Conservation (phyloP, 345 rosid genomes). For the Noccaea caerulescens region DNA sequence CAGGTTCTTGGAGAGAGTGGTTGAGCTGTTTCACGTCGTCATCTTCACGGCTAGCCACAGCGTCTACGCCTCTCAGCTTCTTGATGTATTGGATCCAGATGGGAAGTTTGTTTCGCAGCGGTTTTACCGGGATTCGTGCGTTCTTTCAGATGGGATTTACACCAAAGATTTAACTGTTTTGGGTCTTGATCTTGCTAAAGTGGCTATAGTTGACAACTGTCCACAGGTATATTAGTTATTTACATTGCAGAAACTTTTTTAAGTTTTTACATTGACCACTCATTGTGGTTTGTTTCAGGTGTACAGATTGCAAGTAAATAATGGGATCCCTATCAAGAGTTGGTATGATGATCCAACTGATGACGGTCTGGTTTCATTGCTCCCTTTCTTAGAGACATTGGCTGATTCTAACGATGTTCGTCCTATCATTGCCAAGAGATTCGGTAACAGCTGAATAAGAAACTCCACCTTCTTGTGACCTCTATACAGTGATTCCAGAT, state of each 20-base stretch:
- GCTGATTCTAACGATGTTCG: conserved; percentile 88
- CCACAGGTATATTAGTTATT: conserved; percentile 68
- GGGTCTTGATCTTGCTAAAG: conserved; percentile 93
- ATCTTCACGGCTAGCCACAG: conserved; percentile 97
- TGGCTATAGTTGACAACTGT: conserved; percentile 92
- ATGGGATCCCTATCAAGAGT: conserved; percentile 96
- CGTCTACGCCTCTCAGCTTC: conserved; percentile 82
- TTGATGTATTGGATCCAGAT: conserved; percentile 80
- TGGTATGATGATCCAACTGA: conserved; percentile 96
- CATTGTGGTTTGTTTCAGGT: conserved; percentile 59
- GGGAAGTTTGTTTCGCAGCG: conserved; percentile 71
- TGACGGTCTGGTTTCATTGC: conserved; percentile 72
- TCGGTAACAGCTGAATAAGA: conserved; percentile 58
- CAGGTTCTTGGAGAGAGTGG: conserved; percentile 82
- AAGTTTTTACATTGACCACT: conserved; percentile 4
- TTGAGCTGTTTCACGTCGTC: conserved; percentile 80
- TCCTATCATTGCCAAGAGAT: conserved; percentile 83
- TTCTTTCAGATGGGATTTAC: conserved; percentile 82
- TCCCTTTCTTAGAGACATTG: conserved; percentile 91
- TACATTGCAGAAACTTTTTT: neutral
- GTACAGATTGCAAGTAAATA: conserved; percentile 89
- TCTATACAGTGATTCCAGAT: conserved; percentile 41
- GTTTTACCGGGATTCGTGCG: conserved; percentile 87
- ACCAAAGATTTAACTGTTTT: conserved; percentile 90
- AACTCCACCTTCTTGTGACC: conserved; percentile 23